A percentile compares a stretch with the other conserved stretches of the same genome.
Conservation (phyloP, 768 basidiomycete species). For the Hortiboletus campestris region DNA sequence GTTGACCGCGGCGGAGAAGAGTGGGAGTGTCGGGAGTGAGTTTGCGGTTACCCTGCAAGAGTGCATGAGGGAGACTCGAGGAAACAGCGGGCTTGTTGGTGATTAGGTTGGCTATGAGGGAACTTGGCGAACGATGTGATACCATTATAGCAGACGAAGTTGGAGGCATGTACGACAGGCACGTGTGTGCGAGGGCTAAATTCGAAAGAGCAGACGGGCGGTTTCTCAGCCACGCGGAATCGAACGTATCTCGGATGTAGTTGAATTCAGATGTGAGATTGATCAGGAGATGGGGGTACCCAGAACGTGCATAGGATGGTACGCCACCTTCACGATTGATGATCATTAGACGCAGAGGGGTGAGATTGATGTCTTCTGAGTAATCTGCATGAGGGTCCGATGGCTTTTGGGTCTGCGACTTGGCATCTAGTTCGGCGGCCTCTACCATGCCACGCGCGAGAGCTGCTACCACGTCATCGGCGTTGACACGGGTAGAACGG, state of each 20-base stretch:
- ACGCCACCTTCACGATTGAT: slow-evolving; percentile 97
- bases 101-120: slow-evolving; percentile 94
- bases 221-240: slow-evolving; percentile 66
- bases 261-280: slow-evolving; percentile 86
- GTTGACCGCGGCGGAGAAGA: slow-evolving; percentile 83
- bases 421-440: slow-evolving; percentile 48
- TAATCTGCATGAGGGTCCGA: slow-evolving; percentile 36
- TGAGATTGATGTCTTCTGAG: slow-evolving; percentile 71
- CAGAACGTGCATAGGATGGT: slow-evolving; percentile 93
- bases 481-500: slow-evolving; percentile 78
- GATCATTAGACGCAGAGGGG: slow-evolving; percentile 94
- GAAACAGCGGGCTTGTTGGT: slow-evolving; percentile 97
- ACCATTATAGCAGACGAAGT: slow-evolving; percentile 95
- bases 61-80: slow-evolving; percentile 91
- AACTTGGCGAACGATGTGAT: slow-evolving; percentile 93
- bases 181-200: slow-evolving; percentile 78
- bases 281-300: slow-evolving; percentile 93
- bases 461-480: slow-evolving; percentile 86
- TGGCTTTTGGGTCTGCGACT: slow-evolving; percentile 31
- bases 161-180: slow-evolving; percentile 89
- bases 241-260: slow-evolving; percentile 85
- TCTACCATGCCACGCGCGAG: slow-evolving; percentile 81
- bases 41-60: slow-evolving; percentile 82
- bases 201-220: slow-evolving; percentile 88
- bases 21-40: slow-evolving; percentile 92